Base-by-base conservation (phyloP, 139 green algal species). In the Volvox africanus region DNA sequence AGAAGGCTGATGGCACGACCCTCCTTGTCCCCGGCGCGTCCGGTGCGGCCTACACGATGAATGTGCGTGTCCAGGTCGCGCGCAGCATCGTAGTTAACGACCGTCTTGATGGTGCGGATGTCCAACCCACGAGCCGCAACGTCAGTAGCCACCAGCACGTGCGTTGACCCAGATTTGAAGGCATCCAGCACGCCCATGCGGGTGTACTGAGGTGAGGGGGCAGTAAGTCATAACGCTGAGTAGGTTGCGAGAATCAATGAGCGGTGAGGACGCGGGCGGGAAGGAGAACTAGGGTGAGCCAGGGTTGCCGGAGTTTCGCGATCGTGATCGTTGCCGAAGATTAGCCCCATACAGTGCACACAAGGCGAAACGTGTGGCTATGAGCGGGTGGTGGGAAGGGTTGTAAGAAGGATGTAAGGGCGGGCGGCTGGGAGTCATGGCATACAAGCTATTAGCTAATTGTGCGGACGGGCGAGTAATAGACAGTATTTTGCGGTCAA, bases 121-220 rank as follows among this genome's bases (percentile, higher is more conserved):
- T 99, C 98, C 71, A 99, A 95, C 1, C 98, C 98, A 18, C 98
- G 94, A 2, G 98, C 98, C 35, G 98, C 98, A 69, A 99, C 98
- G 88, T 99, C 98, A 2, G 98, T 99, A 26, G 98, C 98, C 61
- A 99, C 98, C 80, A 99, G 94, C 81, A 99, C 96, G 61, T 93
- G 93, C 44, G 98, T 98, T 86, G 98, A 95, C 88, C 97, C 97
- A 37, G 92, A 89, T 18, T 97, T 93, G 94, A 99, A 99, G 2
- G 89, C 94, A 13, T 93, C 94, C 71, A 99, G 94, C 2, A 96
- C 97, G 5, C 90, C 89, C 93, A 98, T 96, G 79, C 96, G 92
- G 89, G 96, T 92, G 12, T 88, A 89, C 95, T 99, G 98, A 5
- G 93, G 78, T 2, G 82, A 24, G 20, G 0, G 55, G 61, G 82